Percentiles rank a stretch among this genome's conserved stretches.
phyloP scores from a whole-genome alignment of 2,329 filamentous ascomycete genomes.

The Neonectria hederae region DNA sequence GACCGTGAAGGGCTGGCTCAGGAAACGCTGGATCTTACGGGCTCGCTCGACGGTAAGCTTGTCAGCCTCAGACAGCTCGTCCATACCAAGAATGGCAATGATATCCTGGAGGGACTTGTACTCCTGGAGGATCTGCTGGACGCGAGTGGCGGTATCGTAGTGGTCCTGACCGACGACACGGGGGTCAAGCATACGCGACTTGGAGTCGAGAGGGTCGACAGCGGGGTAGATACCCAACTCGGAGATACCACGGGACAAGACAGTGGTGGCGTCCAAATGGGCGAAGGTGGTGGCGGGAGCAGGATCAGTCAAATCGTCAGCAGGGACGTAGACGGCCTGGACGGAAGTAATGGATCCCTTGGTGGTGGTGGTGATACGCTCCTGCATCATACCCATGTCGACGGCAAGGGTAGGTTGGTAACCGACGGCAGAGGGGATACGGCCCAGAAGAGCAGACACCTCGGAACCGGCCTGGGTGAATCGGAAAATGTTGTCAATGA shows the following conservation, averaged over 20 bases:
- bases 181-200: conserved; percentile 99
- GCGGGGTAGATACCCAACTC: conserved; percentile 99
- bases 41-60: conserved; percentile 99
- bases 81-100: conserved; percentile 99
- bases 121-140: conserved; percentile 99
- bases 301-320: conserved; percentile 99
- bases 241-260: conserved; percentile 99
- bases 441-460: conserved; percentile 98
- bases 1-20: conserved; percentile 98
- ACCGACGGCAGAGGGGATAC: conserved; percentile 99
- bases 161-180: conserved; percentile 98
- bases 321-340: conserved; percentile 99
- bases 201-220: conserved; percentile 99
- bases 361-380: conserved; percentile 99
- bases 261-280: conserved; percentile 99
- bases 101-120: conserved; percentile 99
- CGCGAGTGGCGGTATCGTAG: conserved; percentile 92
- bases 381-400: conserved; percentile 99
- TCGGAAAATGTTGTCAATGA: conserved; percentile 99
- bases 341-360: conserved; percentile 99
- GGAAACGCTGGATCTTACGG: conserved; percentile 99
- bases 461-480: conserved; percentile 99
- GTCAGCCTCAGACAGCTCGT: conserved; percentile 98
- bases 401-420: conserved; percentile 99
- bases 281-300: conserved; percentile 99